Evolutionary conservation across 2,329 filamentous ascomycete genomes (phyloP).

Genomic region (Trichoderma citrinoviride): DNA sequence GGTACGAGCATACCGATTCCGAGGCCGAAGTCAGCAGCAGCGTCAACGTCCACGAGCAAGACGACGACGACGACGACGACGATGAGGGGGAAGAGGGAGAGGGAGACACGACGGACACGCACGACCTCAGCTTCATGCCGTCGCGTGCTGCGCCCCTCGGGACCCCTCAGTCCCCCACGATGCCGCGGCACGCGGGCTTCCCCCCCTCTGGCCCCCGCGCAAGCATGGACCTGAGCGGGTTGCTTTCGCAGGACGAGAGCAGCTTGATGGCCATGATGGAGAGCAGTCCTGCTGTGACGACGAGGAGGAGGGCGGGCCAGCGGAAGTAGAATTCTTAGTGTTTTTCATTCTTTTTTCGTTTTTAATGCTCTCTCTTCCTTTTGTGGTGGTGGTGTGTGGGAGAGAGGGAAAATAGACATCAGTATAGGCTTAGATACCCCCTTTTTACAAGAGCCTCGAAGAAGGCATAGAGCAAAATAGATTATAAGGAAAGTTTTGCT

Average conservation of each 20-base stretch:
- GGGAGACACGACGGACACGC: constrained; percentile 25
- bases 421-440: constrained; percentile 18
- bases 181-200: constrained; percentile 32
- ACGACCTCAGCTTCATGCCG: constrained; percentile 42
- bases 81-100: constrained; percentile 29
- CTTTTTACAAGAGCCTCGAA: background rate
- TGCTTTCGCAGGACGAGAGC: constrained; percentile 57
- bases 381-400: background rate
- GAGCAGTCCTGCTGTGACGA: constrained; percentile 50
- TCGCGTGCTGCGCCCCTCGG: constrained; percentile 34
- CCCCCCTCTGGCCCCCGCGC: constrained; percentile 32
- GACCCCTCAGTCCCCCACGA: constrained; percentile 40
- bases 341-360: too few relatives aligned
- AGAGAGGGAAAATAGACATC: background rate
- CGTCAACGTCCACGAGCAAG: constrained; percentile 28
- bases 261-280: constrained; percentile 49
- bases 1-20: constrained; percentile 77
- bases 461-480: background rate
- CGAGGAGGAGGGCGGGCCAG: constrained; percentile 23
- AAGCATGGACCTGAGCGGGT: constrained; percentile 57
- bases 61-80: constrained; percentile 30
- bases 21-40: constrained; percentile 61
- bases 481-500: background rate
- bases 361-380: too few relatives aligned
- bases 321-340: background rate